Percentiles rank a stretch among this genome's conserved stretches.
Evolutionary conservation across 164 flowering plant species (phyloP).

Genomic region (Magnolia kwangsiensis): DNA sequence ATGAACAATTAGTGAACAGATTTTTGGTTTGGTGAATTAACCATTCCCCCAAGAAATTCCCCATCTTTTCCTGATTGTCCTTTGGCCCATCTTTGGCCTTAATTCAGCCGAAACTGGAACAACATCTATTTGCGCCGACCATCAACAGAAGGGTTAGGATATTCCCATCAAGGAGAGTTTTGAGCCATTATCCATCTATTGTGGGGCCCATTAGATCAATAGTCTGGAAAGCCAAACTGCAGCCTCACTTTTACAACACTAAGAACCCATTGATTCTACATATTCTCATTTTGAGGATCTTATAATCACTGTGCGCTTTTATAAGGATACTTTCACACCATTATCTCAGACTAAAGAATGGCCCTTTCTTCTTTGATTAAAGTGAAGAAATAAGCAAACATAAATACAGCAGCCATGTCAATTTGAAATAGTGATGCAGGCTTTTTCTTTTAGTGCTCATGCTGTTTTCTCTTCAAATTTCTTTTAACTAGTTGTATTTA

Average conservation of each 20-base stretch:
- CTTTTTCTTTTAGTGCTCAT: too few relatives aligned
- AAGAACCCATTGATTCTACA: not conserved
- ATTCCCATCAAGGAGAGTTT: not conserved
- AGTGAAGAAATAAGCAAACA: not conserved
- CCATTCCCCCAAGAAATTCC: too few relatives aligned
- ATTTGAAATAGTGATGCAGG: slow-evolving; percentile 1
- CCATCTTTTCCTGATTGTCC: too few relatives aligned
- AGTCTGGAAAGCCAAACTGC: not conserved
- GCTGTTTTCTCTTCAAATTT: too few relatives aligned
- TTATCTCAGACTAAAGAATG: not conserved
- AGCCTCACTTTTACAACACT: not conserved
- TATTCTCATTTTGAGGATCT: not conserved
- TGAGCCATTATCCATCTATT: not conserved
- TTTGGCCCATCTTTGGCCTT: too few relatives aligned
- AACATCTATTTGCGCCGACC: not conserved
- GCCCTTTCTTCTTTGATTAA: not conserved
- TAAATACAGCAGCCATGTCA: not conserved
- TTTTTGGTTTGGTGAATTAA: too few relatives aligned
- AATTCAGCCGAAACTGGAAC: too few relatives aligned
- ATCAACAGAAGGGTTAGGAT: not conserved
- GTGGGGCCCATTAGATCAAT: not conserved
- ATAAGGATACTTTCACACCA: not conserved
- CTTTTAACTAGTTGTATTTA: too few relatives aligned
- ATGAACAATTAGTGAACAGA: too few relatives aligned
- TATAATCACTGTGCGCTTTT: not conserved